Conservation (phyloP, 2,329 filamentous ascomycete genomes). For the Alternaria dauci region DNA sequence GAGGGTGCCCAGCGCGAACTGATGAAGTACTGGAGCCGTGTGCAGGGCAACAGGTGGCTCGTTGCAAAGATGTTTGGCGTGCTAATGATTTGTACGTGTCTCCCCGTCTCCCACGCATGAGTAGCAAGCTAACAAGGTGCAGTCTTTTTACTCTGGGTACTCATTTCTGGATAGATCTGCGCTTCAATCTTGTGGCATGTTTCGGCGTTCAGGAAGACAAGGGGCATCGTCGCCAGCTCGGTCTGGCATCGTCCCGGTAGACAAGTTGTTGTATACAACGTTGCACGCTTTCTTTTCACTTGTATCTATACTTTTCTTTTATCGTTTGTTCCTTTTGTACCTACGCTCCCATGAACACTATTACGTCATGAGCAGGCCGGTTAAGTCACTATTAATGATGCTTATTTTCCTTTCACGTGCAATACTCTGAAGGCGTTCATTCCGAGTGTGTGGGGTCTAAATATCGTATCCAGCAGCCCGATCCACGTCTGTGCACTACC, state of each 20-base stretch:
- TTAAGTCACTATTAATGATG: constrained; percentile 23
- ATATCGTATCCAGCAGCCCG: neutral
- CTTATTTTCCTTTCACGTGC: neutral
- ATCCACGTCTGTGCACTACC: constrained; percentile 16
- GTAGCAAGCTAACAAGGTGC: constrained; percentile 23
- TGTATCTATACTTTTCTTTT: constrained; percentile 20
- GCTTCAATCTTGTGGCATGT: constrained; percentile 12
- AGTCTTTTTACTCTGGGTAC: constrained; percentile 69
- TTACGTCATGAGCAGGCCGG: neutral
- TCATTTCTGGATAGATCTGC: constrained; percentile 64
- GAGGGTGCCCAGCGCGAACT: constrained; percentile 93
- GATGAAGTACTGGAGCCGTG: constrained; percentile 95
- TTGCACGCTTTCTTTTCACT: constrained; percentile 10
- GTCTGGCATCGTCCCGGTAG: constrained; percentile 10
- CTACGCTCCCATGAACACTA: constrained; percentile 6
- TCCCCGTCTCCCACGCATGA: constrained; percentile 12
- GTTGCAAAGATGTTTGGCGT: constrained; percentile 87
- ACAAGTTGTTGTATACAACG: constrained; percentile 19
- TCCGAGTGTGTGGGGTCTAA: neutral
- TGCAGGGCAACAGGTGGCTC: constrained; percentile 94
- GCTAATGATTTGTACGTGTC: constrained; percentile 81
- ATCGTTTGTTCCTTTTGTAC: constrained; percentile 3
- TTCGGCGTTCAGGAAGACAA: constrained; percentile 34
- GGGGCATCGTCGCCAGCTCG: constrained; percentile 21
- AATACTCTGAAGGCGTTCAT: neutral